Conservation (phyloP, 73 alveolate species). For the Paramecium octaurelia region DNA sequence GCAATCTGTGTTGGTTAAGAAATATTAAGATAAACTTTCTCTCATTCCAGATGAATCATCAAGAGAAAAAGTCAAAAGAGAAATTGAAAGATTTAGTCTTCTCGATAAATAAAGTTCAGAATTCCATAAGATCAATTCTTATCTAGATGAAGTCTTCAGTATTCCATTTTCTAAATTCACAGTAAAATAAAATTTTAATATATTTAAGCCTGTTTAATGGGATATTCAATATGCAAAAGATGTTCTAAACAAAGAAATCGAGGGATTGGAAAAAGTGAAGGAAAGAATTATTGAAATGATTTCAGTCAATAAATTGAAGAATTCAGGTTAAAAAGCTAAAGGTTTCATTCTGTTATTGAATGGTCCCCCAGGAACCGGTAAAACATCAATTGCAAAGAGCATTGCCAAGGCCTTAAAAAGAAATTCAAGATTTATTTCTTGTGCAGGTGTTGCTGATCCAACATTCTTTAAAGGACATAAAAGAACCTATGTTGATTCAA, state of each 20-base stretch:
- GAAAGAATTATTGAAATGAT: conserved; percentile 83
- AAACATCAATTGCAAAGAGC: conserved; percentile 79
- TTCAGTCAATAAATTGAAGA: conserved; percentile 76
- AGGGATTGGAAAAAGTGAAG: conserved; percentile 76
- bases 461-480: conserved; percentile 78
- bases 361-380: conserved; percentile 92
- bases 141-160: conserved; percentile 79
- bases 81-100: conserved; percentile 54
- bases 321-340: conserved; percentile 63
- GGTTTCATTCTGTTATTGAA: conserved; percentile 79
- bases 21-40: conserved; percentile 32
- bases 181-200: not conserved
- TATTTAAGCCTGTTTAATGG: conserved; percentile 72
- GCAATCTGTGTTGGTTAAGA: not conserved
- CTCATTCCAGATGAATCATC: conserved; percentile 56
- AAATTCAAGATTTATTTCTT: conserved; percentile 72
- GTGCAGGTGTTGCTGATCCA: conserved; percentile 87
- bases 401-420: conserved; percentile 79
- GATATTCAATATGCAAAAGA: conserved; percentile 69
- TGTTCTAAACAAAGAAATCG: conserved; percentile 66
- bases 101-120: conserved; percentile 44
- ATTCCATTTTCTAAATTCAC: conserved; percentile 78
- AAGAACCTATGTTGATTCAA: conserved; percentile 82
- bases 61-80: conserved; percentile 45
- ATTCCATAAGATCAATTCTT: conserved; percentile 48